Evolutionary conservation across 2,329 filamentous ascomycete species (phyloP).

Genomic region (Gnomoniopsis sp.): DNA sequence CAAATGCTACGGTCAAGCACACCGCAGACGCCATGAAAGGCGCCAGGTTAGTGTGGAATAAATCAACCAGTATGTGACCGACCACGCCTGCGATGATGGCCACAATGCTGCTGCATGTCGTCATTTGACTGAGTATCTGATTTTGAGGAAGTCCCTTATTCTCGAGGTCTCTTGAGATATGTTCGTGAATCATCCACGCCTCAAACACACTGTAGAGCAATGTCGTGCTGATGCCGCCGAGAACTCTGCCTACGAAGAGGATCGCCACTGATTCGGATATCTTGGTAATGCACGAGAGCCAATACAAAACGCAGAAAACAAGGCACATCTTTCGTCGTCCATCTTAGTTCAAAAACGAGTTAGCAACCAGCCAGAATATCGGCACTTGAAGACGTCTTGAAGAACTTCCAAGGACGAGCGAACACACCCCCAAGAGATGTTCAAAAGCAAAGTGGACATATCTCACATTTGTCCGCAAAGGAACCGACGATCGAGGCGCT

Average conservation of each 20-base stretch:
- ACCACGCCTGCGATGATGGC: constrained; percentile 52
- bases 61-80: constrained; percentile 47
- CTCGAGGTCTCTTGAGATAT: constrained; percentile 42
- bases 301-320: constrained; percentile 50
- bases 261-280: constrained; percentile 38
- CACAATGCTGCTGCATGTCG: constrained; percentile 50
- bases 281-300: constrained; percentile 49
- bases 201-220: constrained; percentile 58
- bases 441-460: too few relatives aligned
- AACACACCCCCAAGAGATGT: too few relatives aligned
- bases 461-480: constrained; percentile 31
- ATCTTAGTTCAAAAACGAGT: constrained; percentile 27
- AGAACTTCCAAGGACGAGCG: too few relatives aligned
- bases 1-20: constrained; percentile 34
- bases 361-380: too few relatives aligned
- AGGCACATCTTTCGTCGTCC: constrained; percentile 35
- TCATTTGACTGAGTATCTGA: constrained; percentile 50
- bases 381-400: too few relatives aligned
- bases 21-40: constrained; percentile 28
- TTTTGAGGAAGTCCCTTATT: constrained; percentile 42
- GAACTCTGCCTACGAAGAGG: constrained; percentile 51
- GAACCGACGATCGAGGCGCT: constrained; percentile 39
- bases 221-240: constrained; percentile 54
- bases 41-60: constrained; percentile 44
- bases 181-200: constrained; percentile 59